Conservation (phyloP, 345 rosid genomes). For the Acer yangbiense region DNA sequence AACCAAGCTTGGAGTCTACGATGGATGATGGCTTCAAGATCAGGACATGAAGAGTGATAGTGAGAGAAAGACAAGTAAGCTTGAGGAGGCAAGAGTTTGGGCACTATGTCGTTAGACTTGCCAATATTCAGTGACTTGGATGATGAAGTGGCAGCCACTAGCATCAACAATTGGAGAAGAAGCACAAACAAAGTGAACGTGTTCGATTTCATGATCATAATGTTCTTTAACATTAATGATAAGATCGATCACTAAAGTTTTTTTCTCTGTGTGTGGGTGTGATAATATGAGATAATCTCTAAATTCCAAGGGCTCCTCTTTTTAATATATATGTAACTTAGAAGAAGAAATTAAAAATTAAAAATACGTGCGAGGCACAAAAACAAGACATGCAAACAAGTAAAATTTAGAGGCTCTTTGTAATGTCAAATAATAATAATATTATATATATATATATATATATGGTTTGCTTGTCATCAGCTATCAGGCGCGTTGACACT, state of each 20-base stretch:
- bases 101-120: background rate
- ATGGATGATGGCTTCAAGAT: slow-evolving; percentile 35
- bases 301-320: background rate
- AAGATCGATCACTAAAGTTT: background rate
- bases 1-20: slow-evolving; percentile 27
- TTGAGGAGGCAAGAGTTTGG: slow-evolving; percentile 2
- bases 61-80: slow-evolving; percentile 21
- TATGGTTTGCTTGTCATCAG: too few relatives aligned
- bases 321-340: background rate
- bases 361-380: slow-evolving; percentile 18
- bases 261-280: background rate
- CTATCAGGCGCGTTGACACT: background rate
- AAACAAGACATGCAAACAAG: slow-evolving; percentile 10
- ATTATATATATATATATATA: too few relatives aligned
- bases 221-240: background rate
- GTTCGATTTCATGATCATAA: slow-evolving; percentile 15
- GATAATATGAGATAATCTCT: background rate
- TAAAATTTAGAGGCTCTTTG: background rate
- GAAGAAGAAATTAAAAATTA: background rate
- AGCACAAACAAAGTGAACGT: background rate
- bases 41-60: slow-evolving; percentile 33
- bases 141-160: too few relatives aligned
- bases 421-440: too few relatives aligned
- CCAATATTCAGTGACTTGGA: too few relatives aligned
- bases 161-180: background rate